Percentiles rank a stretch among this genome's conserved stretches.
These are phyloP conservation scores for Hippophae tibetana DNA, from an alignment of 306 rosid genomes.

Conservation along the genomic window DNA sequence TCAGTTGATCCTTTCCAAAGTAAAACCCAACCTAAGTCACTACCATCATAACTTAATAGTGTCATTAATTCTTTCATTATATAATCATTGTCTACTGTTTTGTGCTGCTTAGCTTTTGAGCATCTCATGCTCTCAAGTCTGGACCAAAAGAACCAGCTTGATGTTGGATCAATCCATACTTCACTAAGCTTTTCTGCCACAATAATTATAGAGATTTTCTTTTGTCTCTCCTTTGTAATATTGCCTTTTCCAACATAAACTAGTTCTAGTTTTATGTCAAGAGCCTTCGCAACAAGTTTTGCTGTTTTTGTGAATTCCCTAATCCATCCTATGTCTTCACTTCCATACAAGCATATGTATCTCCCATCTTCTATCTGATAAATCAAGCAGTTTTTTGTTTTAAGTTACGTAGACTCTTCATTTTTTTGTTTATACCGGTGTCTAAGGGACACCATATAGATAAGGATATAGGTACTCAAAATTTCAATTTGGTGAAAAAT, in stretches of 20 bases:
- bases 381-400: not conserved
- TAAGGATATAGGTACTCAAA: no score
- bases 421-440: no score
- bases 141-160: conserved; percentile 84
- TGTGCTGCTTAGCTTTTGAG: conserved; percentile 48
- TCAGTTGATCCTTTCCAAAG: conserved; percentile 40
- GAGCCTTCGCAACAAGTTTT: conserved; percentile 30
- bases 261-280: conserved; percentile 38
- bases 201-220: conserved; percentile 9
- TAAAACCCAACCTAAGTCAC: conserved; percentile 74
- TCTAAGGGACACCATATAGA: no score
- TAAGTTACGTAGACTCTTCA: no score
- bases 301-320: conserved; percentile 42
- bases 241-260: conserved; percentile 70
- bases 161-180: conserved; percentile 36
- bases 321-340: conserved; percentile 72
- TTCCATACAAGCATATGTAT: conserved; percentile 62
- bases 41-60: conserved; percentile 65
- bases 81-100: conserved; percentile 37
- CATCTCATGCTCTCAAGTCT: conserved; percentile 74
- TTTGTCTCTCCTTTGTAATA: not conserved
- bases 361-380: conserved; percentile 42
- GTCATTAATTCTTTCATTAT: conserved; percentile 65
- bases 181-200: conserved; percentile 32
- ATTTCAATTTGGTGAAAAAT: no score